Evolutionary conservation across 441 rosid species (phyloP), one percentile per base, ranked within the genome.

Genomic region (Jatropha multifida): DNA sequence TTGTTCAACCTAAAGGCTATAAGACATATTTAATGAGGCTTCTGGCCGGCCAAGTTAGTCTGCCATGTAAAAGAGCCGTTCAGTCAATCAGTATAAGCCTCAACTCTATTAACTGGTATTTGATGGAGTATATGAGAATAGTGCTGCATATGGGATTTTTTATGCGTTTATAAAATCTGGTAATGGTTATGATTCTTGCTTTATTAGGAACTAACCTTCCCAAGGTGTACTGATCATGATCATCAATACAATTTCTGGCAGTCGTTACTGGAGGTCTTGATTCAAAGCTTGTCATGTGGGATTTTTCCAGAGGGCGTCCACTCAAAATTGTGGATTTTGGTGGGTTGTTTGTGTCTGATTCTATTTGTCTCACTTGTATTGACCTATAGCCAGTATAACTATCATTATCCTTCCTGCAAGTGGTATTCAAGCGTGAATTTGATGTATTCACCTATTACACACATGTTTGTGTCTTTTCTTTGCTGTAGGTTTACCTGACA

Each of bases 251-350:
- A 42, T 14, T 73, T 74, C 62, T 77, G 62, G 20, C 90, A 92
- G 97, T 87, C 75, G 77, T 92, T 68, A 86, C 94, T 68, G 97
- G 96, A 76, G 99, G 99, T 75, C 90, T 94, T 69, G 99, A 94
- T 85, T 89, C 94, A 9, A 94, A 91, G 83, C 90, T 94, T 74
- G 68, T 92, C 76, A 82, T 85, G 81, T 94, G 99, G 99, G 97
- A 94, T 88, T 94, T 94, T 80, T 91, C 96, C 60, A 91, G 86
- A 81, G 97, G 97, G 23, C 87, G 92, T 13, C 82, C 90, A 3
- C 79, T 79, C 76, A 92, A 89, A 83, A 84, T 81, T 78, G 63
- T 92, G 69, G 94, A 94, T 82, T 90, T 92, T 65, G 91, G 99
- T 91, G 84, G 56, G 84, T 32, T 27, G 41, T 73, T 58, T 75